These are phyloP conservation scores for Sporisorium scitamineum DNA, from an alignment of 1,284 basidiomycete species.

Conservation along the genomic window DNA sequence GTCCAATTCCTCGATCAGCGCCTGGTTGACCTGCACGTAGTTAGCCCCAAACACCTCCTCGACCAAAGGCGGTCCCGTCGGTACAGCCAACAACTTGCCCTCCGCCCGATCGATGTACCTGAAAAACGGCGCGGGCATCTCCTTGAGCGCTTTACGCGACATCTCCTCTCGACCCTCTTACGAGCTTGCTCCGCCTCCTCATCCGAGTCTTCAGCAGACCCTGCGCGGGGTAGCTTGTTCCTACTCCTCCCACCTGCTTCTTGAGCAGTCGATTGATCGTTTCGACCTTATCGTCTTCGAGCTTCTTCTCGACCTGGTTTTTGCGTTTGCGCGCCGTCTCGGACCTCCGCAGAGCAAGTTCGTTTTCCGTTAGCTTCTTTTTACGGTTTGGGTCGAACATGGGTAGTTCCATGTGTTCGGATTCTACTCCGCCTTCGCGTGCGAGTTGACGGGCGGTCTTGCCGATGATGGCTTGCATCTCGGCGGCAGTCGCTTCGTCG, in stretches of 20 bases:
- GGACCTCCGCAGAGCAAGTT: slow-evolving; percentile 82
- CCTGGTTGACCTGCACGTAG: slow-evolving; percentile 25
- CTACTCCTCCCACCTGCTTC: slow-evolving; percentile 72
- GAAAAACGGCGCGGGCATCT: slow-evolving; percentile 42
- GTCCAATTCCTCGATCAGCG: slow-evolving; percentile 31
- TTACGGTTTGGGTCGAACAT: slow-evolving; percentile 73
- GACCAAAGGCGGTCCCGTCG: slow-evolving; percentile 20
- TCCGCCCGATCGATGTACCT: slow-evolving; percentile 30
- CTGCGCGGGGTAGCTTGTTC: slow-evolving; percentile 48
- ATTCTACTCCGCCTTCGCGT: slow-evolving; percentile 46
- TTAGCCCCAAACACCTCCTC: slow-evolving; percentile 20
- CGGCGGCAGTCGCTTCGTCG: slow-evolving; percentile 44
- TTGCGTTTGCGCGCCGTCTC: slow-evolving; percentile 87
- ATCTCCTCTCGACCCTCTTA: slow-evolving; percentile 30
- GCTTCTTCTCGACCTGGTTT: slow-evolving; percentile 86
- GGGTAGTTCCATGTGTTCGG: slow-evolving; percentile 58
- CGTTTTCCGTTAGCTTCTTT: slow-evolving; percentile 82
- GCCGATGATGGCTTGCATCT: slow-evolving; percentile 40
- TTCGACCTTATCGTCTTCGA: slow-evolving; percentile 90
- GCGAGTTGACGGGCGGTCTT: slow-evolving; percentile 67
- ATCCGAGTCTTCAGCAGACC: slow-evolving; percentile 29
- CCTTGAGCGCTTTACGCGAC: slow-evolving; percentile 38
- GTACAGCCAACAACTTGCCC: slow-evolving; percentile 33
- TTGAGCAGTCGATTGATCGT: slow-evolving; percentile 90
- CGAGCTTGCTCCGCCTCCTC: slow-evolving; percentile 26